Percentiles rank a stretch among this genome's conserved stretches.
Conservation (phyloP, 805 yeast species). For the Candida verbasci region DNA sequence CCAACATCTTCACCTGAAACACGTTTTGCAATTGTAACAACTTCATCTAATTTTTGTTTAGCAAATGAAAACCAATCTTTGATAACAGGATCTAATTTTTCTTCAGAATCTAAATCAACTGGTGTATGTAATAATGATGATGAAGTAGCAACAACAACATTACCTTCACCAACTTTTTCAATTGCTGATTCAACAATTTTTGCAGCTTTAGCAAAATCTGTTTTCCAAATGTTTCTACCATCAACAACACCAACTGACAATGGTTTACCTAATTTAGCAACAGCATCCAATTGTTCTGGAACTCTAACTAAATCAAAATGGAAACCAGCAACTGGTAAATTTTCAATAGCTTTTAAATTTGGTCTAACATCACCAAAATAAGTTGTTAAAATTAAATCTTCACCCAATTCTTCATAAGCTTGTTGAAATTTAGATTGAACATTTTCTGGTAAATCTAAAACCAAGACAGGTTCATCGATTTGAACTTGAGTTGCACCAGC, state of each 20-base stretch:
- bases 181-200: conserved; percentile 78
- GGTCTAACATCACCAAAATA: conserved; percentile 99
- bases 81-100: conserved; percentile 83
- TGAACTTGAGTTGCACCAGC: conserved; percentile 97
- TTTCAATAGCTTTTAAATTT: conserved; percentile 84
- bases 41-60: conserved; percentile 90
- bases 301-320: conserved; percentile 96
- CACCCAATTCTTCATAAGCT: conserved; percentile 78
- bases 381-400: conserved; percentile 79
- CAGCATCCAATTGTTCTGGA: conserved; percentile 92
- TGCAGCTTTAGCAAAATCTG: conserved; percentile 85
- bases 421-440: conserved; percentile 83
- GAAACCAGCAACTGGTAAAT: conserved; percentile 89
- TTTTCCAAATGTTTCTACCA: conserved; percentile 99
- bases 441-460: conserved; percentile 82
- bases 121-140: conserved; percentile 98
- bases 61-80: conserved; percentile 99
- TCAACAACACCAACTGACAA: conserved; percentile 96
- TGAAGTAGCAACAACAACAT: conserved; percentile 80
- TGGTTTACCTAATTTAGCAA: conserved; percentile 61
- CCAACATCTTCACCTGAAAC: conserved; percentile 79
- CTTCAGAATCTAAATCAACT: conserved; percentile 89
- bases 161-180: conserved; percentile 82
- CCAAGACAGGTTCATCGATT: conserved; percentile 96
- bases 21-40: conserved; percentile 85